A percentile compares a stretch with the other conserved stretches of the same genome.
phyloP scores from a whole-genome alignment of 805 yeast genomes.

The Allodekkera sacchari region DNA sequence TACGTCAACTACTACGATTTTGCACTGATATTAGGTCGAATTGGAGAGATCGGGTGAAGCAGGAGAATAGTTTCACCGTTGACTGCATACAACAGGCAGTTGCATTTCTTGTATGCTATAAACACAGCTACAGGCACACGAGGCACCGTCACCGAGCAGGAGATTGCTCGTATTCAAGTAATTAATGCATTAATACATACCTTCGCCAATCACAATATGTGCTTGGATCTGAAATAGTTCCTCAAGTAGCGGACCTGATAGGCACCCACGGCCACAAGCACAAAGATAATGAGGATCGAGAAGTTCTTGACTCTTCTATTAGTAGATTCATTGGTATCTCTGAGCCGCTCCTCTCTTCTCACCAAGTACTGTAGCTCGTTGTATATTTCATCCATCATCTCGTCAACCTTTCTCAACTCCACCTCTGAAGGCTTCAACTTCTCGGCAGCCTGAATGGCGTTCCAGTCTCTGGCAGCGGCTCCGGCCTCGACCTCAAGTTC shows the following conservation, averaged over 20 bases:
- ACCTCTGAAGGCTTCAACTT: slow-evolving; percentile 90
- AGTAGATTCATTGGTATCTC: slow-evolving; percentile 96
- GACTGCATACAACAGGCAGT: neutral
- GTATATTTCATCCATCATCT: slow-evolving; percentile 72
- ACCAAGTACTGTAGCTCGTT: slow-evolving; percentile 77
- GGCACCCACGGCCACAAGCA: slow-evolving; percentile 70
- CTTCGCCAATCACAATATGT: slow-evolving; percentile 43
- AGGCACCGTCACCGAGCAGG: neutral
- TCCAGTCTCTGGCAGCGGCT: slow-evolving; percentile 97
- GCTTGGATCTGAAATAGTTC: slow-evolving; percentile 83
- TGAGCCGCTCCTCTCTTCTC: slow-evolving; percentile 80
- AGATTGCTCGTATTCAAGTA: neutral
- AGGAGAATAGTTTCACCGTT: neutral
- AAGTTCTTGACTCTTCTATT: slow-evolving; percentile 88
- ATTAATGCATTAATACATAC: neutral
- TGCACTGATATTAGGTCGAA: slow-evolving; percentile 38
- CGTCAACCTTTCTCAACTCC: slow-evolving; percentile 80
- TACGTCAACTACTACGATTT: slow-evolving; percentile 36
- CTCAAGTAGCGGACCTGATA: slow-evolving; percentile 93
- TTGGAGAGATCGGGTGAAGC: slow-evolving; percentile 30
- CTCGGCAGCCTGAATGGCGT: slow-evolving; percentile 85
- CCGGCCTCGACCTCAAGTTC: slow-evolving; percentile 94
- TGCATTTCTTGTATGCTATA: neutral
- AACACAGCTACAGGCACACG: neutral
- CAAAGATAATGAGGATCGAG: slow-evolving; percentile 57